Evolutionary conservation across 768 basidiomycete species (phyloP).

Genomic region (Trametes villosa): DNA sequence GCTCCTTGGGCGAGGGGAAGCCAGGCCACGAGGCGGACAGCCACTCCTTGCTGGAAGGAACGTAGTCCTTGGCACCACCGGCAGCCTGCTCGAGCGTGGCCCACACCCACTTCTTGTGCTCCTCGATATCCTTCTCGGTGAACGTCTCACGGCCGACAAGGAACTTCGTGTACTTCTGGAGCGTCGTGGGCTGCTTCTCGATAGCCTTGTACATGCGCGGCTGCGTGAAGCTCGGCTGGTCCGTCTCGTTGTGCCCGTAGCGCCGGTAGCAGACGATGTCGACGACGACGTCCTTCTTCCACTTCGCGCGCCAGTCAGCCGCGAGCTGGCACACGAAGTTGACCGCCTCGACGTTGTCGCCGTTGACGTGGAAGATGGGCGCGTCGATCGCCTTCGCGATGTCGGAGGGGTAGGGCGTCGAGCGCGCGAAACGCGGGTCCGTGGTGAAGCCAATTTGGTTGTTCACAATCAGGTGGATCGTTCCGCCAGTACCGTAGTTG

Average conservation of each 20-base stretch:
- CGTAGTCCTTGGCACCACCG: conserved; percentile 93
- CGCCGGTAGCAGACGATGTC: conserved; percentile 99
- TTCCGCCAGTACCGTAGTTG: conserved; percentile 95
- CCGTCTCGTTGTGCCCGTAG: conserved; percentile 99
- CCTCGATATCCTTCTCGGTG: conserved; percentile 94
- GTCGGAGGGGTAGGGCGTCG: conserved; percentile 97
- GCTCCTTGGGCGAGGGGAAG: conserved; percentile 95
- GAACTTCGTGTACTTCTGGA: conserved; percentile 91
- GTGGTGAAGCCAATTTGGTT: conserved; percentile 99
- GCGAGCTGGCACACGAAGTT: conserved; percentile 98
- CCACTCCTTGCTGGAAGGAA: conserved; percentile 95
- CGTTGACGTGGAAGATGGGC: conserved; percentile 99
- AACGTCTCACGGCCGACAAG: conserved; percentile 91
- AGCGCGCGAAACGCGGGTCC: conserved; percentile 95
- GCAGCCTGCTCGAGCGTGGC: conserved; percentile 97
- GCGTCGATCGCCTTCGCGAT: conserved; percentile 98
- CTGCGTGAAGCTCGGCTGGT: conserved; percentile 98
- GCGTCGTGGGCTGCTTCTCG: conserved; percentile 88
- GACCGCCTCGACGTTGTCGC: conserved; percentile 97
- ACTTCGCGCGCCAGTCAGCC: conserved; percentile 97
- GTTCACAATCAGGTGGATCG: conserved; percentile 97
- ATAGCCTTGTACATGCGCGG: conserved; percentile 99
- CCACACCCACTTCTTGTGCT: conserved; percentile 99
- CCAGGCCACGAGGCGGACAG: conserved; percentile 97
- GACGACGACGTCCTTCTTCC: conserved; percentile 97